Evolutionary conservation across 164 flowering plant genomes (phyloP).

Genomic region (Platanus orientalis): DNA sequence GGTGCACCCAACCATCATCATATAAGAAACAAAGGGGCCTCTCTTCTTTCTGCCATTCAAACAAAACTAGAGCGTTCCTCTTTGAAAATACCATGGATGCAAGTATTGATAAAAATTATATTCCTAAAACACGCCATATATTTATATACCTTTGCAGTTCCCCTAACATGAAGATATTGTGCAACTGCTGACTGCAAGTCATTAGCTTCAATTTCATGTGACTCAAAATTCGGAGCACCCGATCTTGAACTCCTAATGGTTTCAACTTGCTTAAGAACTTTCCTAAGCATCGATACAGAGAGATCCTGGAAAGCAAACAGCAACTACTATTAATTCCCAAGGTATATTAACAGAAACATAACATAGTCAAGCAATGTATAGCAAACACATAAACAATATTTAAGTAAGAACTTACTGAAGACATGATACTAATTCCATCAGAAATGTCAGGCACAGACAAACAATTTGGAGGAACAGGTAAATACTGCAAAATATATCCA

Average conservation of each 20-base stretch:
- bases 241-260: slow-evolving; percentile 70
- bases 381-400: background rate
- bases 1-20: too few species aligned
- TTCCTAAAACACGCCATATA: background rate
- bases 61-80: too few species aligned
- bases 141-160: slow-evolving; percentile 55
- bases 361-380: background rate
- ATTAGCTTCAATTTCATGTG: slow-evolving; percentile 76
- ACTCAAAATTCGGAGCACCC: slow-evolving; percentile 76
- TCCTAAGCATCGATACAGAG: slow-evolving; percentile 58
- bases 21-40: too few species aligned
- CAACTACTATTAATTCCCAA: background rate
- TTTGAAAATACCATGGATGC: too few species aligned
- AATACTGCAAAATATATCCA: slow-evolving; percentile 59
- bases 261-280: slow-evolving; percentile 71
- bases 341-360: background rate
- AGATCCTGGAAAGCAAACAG: slow-evolving; percentile 49
- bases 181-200: slow-evolving; percentile 66
- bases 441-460: slow-evolving; percentile 89
- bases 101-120: too few species aligned
- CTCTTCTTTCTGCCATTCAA: too few species aligned
- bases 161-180: slow-evolving; percentile 72
- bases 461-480: slow-evolving; percentile 98
- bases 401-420: slow-evolving; percentile 54
- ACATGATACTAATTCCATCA: slow-evolving; percentile 75